phyloP scores from a whole-genome alignment of 768 basidiomycete species.

The Termitomyces sp. region DNA sequence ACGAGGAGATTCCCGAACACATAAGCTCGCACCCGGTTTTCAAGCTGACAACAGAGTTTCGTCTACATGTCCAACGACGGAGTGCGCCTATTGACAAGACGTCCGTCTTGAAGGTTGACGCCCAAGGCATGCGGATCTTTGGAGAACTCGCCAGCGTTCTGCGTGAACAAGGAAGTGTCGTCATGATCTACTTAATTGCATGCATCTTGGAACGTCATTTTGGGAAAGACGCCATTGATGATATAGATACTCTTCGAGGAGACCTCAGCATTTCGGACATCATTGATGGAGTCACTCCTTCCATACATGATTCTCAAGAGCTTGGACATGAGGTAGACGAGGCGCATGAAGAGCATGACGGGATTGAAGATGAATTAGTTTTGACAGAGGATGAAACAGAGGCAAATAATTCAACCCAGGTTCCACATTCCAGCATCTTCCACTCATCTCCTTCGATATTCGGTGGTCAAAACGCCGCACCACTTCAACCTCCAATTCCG shows the following conservation, averaged over 20 bases:
- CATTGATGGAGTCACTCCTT: slow-evolving; percentile 54
- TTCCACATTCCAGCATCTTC: neutral
- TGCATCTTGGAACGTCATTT: slow-evolving; percentile 88
- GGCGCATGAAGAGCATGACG: slow-evolving; percentile 17
- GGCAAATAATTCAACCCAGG: neutral
- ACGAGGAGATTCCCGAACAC: slow-evolving; percentile 62
- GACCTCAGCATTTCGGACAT: slow-evolving; percentile 54
- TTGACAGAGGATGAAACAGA: slow-evolving; percentile 18
- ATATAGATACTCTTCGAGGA: slow-evolving; percentile 62
- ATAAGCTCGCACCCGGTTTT: slow-evolving; percentile 74
- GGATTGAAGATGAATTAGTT: slow-evolving; percentile 11
- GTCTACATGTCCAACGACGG: slow-evolving; percentile 71
- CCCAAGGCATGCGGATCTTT: slow-evolving; percentile 64
- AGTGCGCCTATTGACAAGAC: slow-evolving; percentile 71
- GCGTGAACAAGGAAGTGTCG: slow-evolving; percentile 55
- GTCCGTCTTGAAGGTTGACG: slow-evolving; percentile 59
- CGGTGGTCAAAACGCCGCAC: neutral
- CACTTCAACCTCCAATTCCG: slow-evolving; percentile 14
- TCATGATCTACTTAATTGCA: slow-evolving; percentile 84
- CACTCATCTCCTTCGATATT: slow-evolving; percentile 6
- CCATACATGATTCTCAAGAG: slow-evolving; percentile 17
- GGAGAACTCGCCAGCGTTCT: slow-evolving; percentile 55
- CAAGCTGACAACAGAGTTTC: slow-evolving; percentile 76
- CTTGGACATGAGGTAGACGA: slow-evolving; percentile 16
- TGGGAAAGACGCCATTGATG: slow-evolving; percentile 71